Evolutionary conservation across 2,329 filamentous ascomycete genomes (phyloP).

Genomic region (Fusarium azukiicola): DNA sequence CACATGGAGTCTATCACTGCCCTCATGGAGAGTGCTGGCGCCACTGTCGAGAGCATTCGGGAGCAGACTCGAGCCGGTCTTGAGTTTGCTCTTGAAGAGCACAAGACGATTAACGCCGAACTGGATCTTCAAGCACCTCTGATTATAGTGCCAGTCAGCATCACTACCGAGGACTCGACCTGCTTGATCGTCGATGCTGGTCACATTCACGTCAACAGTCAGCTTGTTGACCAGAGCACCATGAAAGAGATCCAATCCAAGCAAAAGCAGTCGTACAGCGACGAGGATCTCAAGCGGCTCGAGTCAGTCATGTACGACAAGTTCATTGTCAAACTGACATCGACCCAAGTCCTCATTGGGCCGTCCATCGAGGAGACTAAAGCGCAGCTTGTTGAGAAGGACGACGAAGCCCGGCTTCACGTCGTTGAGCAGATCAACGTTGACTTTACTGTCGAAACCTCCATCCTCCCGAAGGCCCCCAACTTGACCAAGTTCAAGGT

Average conservation of each 20-base stretch:
- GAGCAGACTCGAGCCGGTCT: conserved; percentile 98
- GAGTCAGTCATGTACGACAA: conserved; percentile 99
- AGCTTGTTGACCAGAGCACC: conserved; percentile 95
- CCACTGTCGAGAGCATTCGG: conserved; percentile 95
- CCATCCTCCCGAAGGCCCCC: conserved; percentile 97
- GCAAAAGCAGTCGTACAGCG: conserved; percentile 91
- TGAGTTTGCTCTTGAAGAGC: conserved; percentile 97
- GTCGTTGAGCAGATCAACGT: conserved; percentile 99
- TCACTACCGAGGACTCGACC: conserved; percentile 88
- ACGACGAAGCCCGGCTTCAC: conserved; percentile 87
- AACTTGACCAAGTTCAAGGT: conserved; percentile 96
- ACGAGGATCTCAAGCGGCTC: conserved; percentile 92
- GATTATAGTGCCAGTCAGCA: conserved; percentile 97
- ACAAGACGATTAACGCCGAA: conserved; percentile 98
- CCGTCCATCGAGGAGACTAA: conserved; percentile 96
- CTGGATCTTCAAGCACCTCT: conserved; percentile 97
- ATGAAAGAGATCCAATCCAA: conserved; percentile 95
- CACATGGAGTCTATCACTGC: conserved; percentile 99
- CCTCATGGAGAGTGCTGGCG: conserved; percentile 96
- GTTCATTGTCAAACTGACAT: conserved; percentile 94
- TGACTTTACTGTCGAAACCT: conserved; percentile 97
- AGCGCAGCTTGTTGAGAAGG: conserved; percentile 85
- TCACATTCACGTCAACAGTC: conserved; percentile 96
- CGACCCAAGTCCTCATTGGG: conserved; percentile 97
- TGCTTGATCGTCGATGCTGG: conserved; percentile 98